Evolutionary conservation across 176 grass and related monocot genomes (phyloP), one percentile per base, ranked within the genome.

Genomic region (Tillandsia leiboldiana): DNA sequence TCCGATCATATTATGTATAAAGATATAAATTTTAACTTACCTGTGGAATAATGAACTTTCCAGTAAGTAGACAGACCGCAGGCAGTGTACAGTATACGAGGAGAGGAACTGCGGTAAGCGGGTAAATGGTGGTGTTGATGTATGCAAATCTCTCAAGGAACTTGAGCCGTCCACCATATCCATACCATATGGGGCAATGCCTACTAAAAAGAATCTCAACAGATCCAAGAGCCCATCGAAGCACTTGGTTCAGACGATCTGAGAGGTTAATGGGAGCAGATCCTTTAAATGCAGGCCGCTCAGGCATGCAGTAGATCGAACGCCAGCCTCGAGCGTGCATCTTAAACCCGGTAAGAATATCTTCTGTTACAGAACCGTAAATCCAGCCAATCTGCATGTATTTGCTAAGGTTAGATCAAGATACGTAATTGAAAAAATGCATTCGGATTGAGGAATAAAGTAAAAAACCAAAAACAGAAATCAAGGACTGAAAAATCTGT

Each of bases 171-270:
- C 90, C 86, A 14, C 86, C 83, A 48, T 94, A 94, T 57, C 90
- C 90, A 74, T 94, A 94, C 90, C 90, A 94, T 75, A 94, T 86
- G 58, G 90, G 90, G 53, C 90, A 94, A 84, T 94, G 90, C 81
- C 86, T 77, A 51, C 90, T 94, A 66, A 94, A 94, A 75, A 94
- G 83, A 86, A 94, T 94, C 83, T 94, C 86, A 51, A 94, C 81
- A 17, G 90, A 94, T 74, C 90, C 90, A 76, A 94, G 86, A 70
- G 90, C 90, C 90, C 90, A 94, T 49, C 90, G 80, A 67, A 94
- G 86, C 71, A 94, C 90, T 78, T 94, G 90, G 76, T 94, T 89
- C 86, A 89, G 69, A 75, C 86, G 86, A 84, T 94, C 90, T n/a
- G 86, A 94, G 79, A 94, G 83, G 70, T 94, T 94, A 51, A 94